Evolutionary conservation across 148 eudicot species (phyloP).

Genomic region (Diospyros lotus): DNA sequence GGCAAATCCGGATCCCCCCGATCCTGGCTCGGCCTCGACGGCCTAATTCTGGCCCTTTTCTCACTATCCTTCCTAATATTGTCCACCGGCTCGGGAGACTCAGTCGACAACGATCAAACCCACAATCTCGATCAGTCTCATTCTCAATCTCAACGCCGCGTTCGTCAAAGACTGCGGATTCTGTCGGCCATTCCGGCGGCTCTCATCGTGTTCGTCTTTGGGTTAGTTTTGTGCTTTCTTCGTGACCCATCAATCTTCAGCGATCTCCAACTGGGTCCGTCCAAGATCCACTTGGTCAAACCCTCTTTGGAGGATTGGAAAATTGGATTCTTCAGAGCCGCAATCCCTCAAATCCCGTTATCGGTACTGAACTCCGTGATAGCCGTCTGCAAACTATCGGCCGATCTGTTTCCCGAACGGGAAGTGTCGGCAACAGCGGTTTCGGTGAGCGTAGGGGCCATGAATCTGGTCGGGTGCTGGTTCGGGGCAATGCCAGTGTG

Average conservation of each 20-base stretch:
- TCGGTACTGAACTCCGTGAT: constrained; percentile 48
- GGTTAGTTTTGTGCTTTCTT: constrained; percentile 33
- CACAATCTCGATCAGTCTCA: not conserved
- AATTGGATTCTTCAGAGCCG: constrained; percentile 39
- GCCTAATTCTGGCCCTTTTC: constrained; percentile 32
- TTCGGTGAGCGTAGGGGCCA: constrained; percentile 45
- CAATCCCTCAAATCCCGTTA: constrained; percentile 51
- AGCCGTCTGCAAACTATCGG: constrained; percentile 48
- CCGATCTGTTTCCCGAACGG: constrained; percentile 41
- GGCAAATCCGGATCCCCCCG: constrained; percentile 33
- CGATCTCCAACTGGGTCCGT: constrained; percentile 37
- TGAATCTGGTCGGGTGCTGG: constrained; percentile 60
- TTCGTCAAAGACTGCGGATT: constrained; percentile 16
- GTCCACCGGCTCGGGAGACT: constrained; percentile 39
- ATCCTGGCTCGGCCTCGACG: constrained; percentile 49
- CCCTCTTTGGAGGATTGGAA: constrained; percentile 52
- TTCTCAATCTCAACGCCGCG: constrained; percentile 6
- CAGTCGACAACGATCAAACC: not conserved
- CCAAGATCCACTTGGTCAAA: constrained; percentile 31
- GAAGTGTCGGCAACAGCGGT: constrained; percentile 40
- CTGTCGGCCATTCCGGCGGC: constrained; percentile 44
- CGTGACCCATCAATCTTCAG: constrained; percentile 45
- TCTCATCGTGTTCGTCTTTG: constrained; percentile 38
- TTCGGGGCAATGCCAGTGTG: constrained; percentile 63
- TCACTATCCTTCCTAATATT: constrained; percentile 32